Evolutionary conservation across 225 moss, liverwort and hornwort species (phyloP), one percentile per base, ranked within the genome.

Genomic region (Takakia lepidozioides): DNA sequence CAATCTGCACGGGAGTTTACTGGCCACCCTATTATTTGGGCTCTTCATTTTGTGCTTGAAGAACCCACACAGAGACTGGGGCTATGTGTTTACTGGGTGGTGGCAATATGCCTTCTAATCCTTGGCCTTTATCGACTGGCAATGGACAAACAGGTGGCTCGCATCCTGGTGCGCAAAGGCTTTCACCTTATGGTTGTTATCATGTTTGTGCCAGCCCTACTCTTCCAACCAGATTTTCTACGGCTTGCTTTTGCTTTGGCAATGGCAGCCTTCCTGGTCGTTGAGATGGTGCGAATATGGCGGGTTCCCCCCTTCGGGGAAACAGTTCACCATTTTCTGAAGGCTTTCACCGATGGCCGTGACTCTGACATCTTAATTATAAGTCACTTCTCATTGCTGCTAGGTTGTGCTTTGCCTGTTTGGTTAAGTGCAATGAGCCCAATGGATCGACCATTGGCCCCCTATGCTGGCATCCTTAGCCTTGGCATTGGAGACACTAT

Each of bases 351-450:
- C 11, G 98, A 98, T 58, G 67, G 73, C 18, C 80, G 91, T 36
- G 98, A 98, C 56, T 90, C 98, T 10, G 98, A 80, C 27, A 47
- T 66, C 26, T 60, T 98, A 3, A 87, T 91, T 23, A 72, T 98
- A 38, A 98, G 98, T 43, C 98, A 98, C 52, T 98, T 98, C 58
- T 98, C 98, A 54, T 70, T 98, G 53, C 66, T 98, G 27, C 52
- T 98, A 54, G 98, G 98, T 35, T 98, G 98, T 74, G 98, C 91
- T 27, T 55, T 91, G 65, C 98, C 98, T 48, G 78, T 98, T 17
- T 98, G 98, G 98, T 78, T 98, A 58, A 83, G 82, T 36, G 68
- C 90, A 61, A 62, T 62, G 29, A 25, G 21, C 24, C 37, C 61
- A 39, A 41, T 54, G 48, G 74, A 79, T 58, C 66, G 61, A 48